Base-by-base conservation (phyloP, 768 basidiomycete species). In the Punctularia strigosozonata region DNA sequence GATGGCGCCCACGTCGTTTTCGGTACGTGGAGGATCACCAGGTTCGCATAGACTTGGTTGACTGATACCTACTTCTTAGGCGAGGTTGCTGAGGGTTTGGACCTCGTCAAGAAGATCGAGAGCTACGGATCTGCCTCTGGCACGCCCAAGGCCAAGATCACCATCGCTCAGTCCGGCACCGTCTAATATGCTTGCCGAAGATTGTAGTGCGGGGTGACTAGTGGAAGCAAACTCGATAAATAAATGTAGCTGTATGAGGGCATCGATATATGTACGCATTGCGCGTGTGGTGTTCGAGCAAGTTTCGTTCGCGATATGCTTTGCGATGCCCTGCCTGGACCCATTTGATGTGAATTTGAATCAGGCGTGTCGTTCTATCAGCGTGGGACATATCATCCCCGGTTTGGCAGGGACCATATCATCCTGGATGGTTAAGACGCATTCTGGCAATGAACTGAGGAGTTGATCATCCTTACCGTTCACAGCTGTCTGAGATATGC, bases 1-100 rank as follows among this genome's bases (percentile, higher is more conserved):
- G 84, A 91, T 55, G 80, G 79, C 41, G 71, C 69, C 41, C 80
- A 89, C 59, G 82, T 88, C 59, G 88, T 92, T 35, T 91, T 94
- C 51, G 90, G 89, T 76, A 49, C 33, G 55, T 39, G 36, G 10
- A 8, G 8, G 8, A 8, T 8, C 18, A 10, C 8, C 18, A 19
- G 20, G 7, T 39, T 31, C 14, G 21, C n/a, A 14, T 17, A 19
- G 14, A 14, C 17, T n/a, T 4, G 31, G 6, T 37, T 13, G 26
- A 18, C 17, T 22, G 22, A 31, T 21, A 26, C 18, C 31, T 20
- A 37, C 30, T 3, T 38, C 13, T 7, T 28, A 73, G 74, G 75
- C 26, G 76, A 81, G 49, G 83, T 88, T 42, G 55, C 83, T 34
- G 66, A 79, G 43, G 78, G 78, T 38, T 54, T 74, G 55, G 75